Percentiles rank a stretch among this genome's conserved stretches.
Evolutionary conservation across 768 basidiomycete species (phyloP).

Genomic region (Tulasnella sp.): DNA sequence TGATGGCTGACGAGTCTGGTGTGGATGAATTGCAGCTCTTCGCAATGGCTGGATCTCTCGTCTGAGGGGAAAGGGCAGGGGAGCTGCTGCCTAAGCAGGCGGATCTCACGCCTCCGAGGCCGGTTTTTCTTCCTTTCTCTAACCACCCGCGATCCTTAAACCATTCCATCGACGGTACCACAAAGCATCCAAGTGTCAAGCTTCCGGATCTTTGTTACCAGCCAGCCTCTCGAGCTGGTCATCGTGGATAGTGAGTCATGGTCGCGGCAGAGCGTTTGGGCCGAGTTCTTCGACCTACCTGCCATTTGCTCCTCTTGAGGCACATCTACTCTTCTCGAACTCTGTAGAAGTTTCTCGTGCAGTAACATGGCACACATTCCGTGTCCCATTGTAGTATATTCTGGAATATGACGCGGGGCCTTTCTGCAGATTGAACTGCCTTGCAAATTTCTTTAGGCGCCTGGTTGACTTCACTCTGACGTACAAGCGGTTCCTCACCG

Average conservation of each 20-base stretch:
- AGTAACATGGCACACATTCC: neutral
- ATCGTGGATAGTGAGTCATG: constrained; percentile 24
- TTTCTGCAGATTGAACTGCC: neutral
- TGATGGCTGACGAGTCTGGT: neutral
- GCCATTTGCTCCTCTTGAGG: neutral
- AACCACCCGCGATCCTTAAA: constrained; percentile 20
- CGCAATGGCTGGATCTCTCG: constrained; percentile 12
- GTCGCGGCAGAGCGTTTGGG: constrained; percentile 14
- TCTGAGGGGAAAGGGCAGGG: constrained; percentile 19
- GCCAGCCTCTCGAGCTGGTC: neutral
- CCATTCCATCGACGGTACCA: constrained; percentile 23
- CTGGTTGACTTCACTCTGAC: neutral
- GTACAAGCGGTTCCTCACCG: neutral
- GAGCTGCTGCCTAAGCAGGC: neutral
- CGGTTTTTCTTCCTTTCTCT: neutral
- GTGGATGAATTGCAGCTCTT: neutral
- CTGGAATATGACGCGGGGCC: neutral
- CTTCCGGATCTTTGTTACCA: neutral
- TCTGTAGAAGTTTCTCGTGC: constrained; percentile 3
- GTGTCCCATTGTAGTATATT: neutral
- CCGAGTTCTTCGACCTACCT: constrained; percentile 19
- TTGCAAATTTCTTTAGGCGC: neutral
- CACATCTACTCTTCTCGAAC: neutral
- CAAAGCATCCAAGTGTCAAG: neutral
- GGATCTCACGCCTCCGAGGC: neutral